Conservation (phyloP, 2,329 filamentous ascomycete species). For the Aspergillus ochraceoroseus region DNA sequence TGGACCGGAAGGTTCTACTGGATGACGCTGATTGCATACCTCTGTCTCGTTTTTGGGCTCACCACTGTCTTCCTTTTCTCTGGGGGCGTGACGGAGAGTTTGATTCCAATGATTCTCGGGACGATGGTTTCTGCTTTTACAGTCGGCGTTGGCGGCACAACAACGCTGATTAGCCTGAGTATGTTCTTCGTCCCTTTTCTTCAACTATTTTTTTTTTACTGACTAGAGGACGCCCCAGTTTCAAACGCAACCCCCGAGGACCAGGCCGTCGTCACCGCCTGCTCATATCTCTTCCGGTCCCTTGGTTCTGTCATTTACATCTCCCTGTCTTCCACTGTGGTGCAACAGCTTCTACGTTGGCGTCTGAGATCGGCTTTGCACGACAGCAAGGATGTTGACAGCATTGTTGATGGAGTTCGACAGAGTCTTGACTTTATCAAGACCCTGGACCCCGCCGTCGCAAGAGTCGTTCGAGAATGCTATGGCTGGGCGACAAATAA, state of each 20-base stretch:
- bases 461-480: constrained; percentile 58
- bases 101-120: constrained; percentile 53
- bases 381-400: constrained; percentile 55
- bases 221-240: constrained; percentile 42
- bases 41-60: constrained; percentile 51
- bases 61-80: constrained; percentile 55
- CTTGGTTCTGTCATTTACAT: constrained; percentile 63
- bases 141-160: constrained; percentile 61
- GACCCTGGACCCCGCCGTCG: constrained; percentile 57
- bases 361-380: constrained; percentile 53
- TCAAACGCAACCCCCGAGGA: constrained; percentile 64
- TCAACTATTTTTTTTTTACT: not conserved
- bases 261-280: constrained; percentile 70
- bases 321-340: constrained; percentile 64
- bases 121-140: constrained; percentile 53
- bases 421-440: constrained; percentile 66
- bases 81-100: constrained; percentile 50
- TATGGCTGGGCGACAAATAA: constrained; percentile 57
- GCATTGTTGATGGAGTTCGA: constrained; percentile 65
- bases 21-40: constrained; percentile 58
- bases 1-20: constrained; percentile 66
- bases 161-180: constrained; percentile 64
- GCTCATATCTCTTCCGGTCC: constrained; percentile 74
- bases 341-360: constrained; percentile 63
- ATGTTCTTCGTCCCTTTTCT: constrained; percentile 25